Base-by-base conservation (phyloP, 2,329 filamentous ascomycete genomes). In the Macrophomina tecta region DNA sequence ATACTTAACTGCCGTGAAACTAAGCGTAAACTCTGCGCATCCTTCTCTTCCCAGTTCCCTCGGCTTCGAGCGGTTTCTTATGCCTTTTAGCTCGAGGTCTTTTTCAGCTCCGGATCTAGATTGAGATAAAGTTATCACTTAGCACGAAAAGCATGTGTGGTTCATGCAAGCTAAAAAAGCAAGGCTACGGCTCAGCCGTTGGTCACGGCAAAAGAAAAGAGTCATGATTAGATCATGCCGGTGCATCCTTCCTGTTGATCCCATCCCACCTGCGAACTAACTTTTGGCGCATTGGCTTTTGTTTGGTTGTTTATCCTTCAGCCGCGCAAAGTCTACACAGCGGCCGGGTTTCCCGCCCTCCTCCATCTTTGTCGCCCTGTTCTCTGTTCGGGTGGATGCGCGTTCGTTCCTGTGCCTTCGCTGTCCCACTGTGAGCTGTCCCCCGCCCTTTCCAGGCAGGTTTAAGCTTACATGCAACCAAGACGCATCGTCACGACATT, bases 101-200 rank as follows among this genome's bases (percentile, higher is more conserved):
- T 9, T 9, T 8, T 9, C 12, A n/a, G 28, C 14, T 11, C 30
- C 58, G n/a, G 34, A 38, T 49, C 34, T 62, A 28, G 36, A 16
- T 49, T 38, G 16, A 62, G 42, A 62, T 49, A 40, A 45, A 38
- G 58, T 62, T 62, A 48, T 49, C 58, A 49, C n/a, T 38, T 62
- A 62, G 42, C 32, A 45, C 58, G n/a, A 58, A 23, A 23, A 28
- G 58, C 58, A 38, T 62, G 32, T 55, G 52, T 58, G 36, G 53
- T 45, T n/a, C 34, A 36, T 53, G 30, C 32, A 36, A 34, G 51
- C 30, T 5, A 36, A 45, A 40, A 23, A 32, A 40, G 18, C 42
- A 36, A 34, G 16, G 14, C 49, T n/a, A 45, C 42, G 42, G 42
- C 42, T 45, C 42, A 14, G 42, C 42, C 16, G 42, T 45, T 45